Base-by-base conservation (phyloP, 2,329 filamentous ascomycete genomes). In the Chrysoporthe puriensis region DNA sequence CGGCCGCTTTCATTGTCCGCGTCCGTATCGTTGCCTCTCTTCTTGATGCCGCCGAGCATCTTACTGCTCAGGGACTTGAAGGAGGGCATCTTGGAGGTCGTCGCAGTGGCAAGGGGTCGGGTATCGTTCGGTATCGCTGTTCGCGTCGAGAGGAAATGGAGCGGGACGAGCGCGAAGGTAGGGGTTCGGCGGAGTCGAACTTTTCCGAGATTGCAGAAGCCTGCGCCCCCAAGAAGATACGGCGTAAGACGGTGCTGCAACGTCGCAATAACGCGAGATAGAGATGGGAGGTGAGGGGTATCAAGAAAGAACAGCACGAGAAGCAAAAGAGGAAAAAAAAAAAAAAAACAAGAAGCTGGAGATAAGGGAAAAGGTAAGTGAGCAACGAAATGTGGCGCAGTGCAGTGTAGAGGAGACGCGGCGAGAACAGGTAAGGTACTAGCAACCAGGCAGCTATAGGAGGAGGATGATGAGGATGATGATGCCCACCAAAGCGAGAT, bases 41-140 rank as follows among this genome's bases (percentile, higher is more conserved):
- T 83, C 74, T 80, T 85, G 76, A 88, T 82, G 79, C 79, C 85
- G 71, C 83, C 84, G 57, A 87, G 79, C 82, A 87, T 80, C 80
- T 83, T 86, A 76, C 82, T 84, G 76, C 81, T 84, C 69, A 87
- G 81, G 48, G 82, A 80, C 78, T 85, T 87, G 81, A 83, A 82
- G 71, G 77, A 68, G 61, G 66, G 68, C 69, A 69, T 70, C 57
- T 16, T 69, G 63, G 32, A 21, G n/a, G 40, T 18, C 9, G 9
- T 36, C 44, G n/a, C 40, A 3, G 34, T 60, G 48, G 43, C 21
- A 5, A 5, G 50, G 26, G 57, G 21, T 26, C 8, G 21, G 32
- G 18, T 14, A 9, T 43, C 36, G 48, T 11, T 63, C 16, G 3
- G 60, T 62, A 16, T 36, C n/a, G n/a, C 34, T 21, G n/a, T 54